These are phyloP conservation scores for Colletotrichum eleusines DNA, from an alignment of 2,329 filamentous ascomycete genomes.

Conservation along the genomic window DNA sequence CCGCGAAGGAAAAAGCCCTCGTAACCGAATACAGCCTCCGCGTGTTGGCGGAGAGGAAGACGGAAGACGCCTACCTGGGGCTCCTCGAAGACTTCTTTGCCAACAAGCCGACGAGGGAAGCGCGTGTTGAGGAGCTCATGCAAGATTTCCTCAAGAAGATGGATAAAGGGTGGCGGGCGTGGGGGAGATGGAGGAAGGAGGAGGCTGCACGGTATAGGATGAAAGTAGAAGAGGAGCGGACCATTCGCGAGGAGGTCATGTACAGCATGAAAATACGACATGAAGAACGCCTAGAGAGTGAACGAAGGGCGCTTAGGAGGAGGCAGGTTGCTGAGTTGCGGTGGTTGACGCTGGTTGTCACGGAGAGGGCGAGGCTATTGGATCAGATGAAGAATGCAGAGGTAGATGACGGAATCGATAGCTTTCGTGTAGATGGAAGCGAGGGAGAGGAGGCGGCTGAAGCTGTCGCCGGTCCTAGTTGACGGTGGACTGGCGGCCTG, in stretches of 20 bases:
- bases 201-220: slow-evolving; percentile 54
- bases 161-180: slow-evolving; percentile 55
- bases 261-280: slow-evolving; percentile 53
- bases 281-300: slow-evolving; percentile 45
- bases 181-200: slow-evolving; percentile 56
- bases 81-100: slow-evolving; percentile 54
- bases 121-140: slow-evolving; percentile 51
- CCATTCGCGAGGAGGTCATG: slow-evolving; percentile 57
- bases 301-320: slow-evolving; percentile 49
- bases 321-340: slow-evolving; percentile 57
- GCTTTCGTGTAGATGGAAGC: neutral
- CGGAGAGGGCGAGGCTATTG: slow-evolving; percentile 59
- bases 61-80: slow-evolving; percentile 59
- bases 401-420: slow-evolving; percentile 51
- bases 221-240: slow-evolving; percentile 54
- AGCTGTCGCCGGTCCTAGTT: neutral
- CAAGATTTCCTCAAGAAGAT: slow-evolving; percentile 53
- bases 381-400: slow-evolving; percentile 57
- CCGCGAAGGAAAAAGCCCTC: slow-evolving; percentile 51
- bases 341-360: slow-evolving; percentile 60
- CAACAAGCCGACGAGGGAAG: slow-evolving; percentile 46
- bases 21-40: slow-evolving; percentile 57
- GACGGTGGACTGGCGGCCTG: slow-evolving; percentile 10
- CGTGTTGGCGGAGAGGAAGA: slow-evolving; percentile 54
- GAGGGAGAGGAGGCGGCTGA: slow-evolving; percentile 1